phyloP scores from a whole-genome alignment of 106 monocot genomes.

The Dendrobium officinale region DNA sequence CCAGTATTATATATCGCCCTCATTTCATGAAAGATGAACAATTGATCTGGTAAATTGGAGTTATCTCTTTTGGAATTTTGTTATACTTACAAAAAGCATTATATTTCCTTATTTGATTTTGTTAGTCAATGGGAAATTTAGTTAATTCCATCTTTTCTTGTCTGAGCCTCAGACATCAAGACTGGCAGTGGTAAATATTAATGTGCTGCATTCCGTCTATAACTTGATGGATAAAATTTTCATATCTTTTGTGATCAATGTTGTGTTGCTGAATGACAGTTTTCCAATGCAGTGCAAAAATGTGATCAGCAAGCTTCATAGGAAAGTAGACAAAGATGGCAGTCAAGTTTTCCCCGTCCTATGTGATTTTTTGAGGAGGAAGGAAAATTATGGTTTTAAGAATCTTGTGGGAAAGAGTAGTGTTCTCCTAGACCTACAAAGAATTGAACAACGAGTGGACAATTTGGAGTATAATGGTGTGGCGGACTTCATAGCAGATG shows the following conservation, averaged over 20 bases:
- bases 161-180: not conserved
- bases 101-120: too few species aligned
- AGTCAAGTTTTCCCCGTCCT: slow-evolving; percentile 59
- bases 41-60: too few species aligned
- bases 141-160: not conserved
- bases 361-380: slow-evolving; percentile 60
- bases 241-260: not conserved
- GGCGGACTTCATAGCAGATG: slow-evolving; percentile 68
- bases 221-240: not conserved
- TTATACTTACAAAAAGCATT: too few species aligned
- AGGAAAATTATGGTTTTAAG: slow-evolving; percentile 31
- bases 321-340: slow-evolving; percentile 79
- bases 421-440: slow-evolving; percentile 48
- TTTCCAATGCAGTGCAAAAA: slow-evolving; percentile 64
- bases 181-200: not conserved
- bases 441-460: slow-evolving; percentile 74
- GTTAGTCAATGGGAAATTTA: too few species aligned
- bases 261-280: not conserved
- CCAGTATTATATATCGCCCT: too few species aligned
- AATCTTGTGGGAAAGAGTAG: slow-evolving; percentile 11
- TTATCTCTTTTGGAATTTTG: too few species aligned
- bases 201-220: too few species aligned
- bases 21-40: too few species aligned
- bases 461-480: slow-evolving; percentile 52
- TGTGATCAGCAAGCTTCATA: slow-evolving; percentile 82